A percentile compares a stretch with the other conserved stretches of the same genome.
Conservation (phyloP, 2,329 filamentous ascomycete genomes). For the Blastomyces parvus region DNA sequence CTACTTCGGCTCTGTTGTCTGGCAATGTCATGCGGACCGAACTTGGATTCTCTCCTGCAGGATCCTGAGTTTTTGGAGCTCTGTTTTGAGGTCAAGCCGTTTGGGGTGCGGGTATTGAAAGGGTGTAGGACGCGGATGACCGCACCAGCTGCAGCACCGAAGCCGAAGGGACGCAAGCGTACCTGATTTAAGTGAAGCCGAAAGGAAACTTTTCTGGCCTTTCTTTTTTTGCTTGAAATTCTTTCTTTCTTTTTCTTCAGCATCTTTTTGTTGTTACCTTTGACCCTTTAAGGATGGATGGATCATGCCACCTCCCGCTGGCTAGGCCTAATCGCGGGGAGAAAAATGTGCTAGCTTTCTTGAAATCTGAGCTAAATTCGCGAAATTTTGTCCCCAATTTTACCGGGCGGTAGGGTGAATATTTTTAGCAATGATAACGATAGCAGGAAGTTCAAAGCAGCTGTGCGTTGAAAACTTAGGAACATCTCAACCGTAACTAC, state of each 20-base stretch:
- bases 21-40: neutral
- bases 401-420: too few relatives aligned
- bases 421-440: too few relatives aligned
- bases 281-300: neutral
- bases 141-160: neutral
- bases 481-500: neutral
- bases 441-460: neutral
- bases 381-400: neutral
- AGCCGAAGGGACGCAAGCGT: neutral
- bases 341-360: neutral
- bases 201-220: neutral
- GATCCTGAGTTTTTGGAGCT: conserved; percentile 3
- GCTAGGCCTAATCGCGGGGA: neutral
- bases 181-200: neutral
- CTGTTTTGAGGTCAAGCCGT: conserved; percentile 2
- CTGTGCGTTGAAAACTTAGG: neutral
- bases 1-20: neutral
- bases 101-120: conserved; percentile 2
- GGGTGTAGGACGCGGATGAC: neutral
- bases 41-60: conserved; percentile 1
- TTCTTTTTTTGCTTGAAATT: neutral
- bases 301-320: neutral
- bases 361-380: neutral
- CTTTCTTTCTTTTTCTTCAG: neutral
- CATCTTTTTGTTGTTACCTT: neutral